Base-by-base conservation (phyloP, 2,329 filamentous ascomycete genomes). In the Aspergillus sojae region DNA sequence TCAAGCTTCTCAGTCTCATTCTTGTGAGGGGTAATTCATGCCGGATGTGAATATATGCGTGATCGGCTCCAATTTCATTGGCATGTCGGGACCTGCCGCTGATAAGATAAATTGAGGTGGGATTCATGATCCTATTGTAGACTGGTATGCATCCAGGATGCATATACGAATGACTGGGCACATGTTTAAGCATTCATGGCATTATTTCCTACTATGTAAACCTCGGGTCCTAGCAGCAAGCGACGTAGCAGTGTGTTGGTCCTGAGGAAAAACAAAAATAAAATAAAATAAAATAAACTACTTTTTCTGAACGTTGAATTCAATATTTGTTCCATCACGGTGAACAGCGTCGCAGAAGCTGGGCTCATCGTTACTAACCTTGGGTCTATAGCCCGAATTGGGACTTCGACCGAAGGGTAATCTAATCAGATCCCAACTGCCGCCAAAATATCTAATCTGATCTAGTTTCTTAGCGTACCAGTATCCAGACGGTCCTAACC, bases 351-450 rank as follows among this genome's bases (percentile, higher is more conserved):
- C 39, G 39, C 19, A 41, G 9, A n/a, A 41, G 19, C 12, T 12
- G 34, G 16, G 34, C 14, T 16, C 14, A 36, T 16, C 5, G 14
- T 36, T 36, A 14, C 34, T 16, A 7, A 36, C 41, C 19, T 43
- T 43, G 19, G 19, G 32, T 39, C 32, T 30, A 26, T 23, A 57
- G 39, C 16, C 39, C 39, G 39, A n/a, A 28, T 10, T 21, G 10
- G 21, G n/a, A 28, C 1, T 14, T 26, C 32, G 28, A n/a, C 39
- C 39, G 39, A n/a, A 30, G 36, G 34, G 28, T 11, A 36, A 62
- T 62, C 61, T 69, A 69, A 69, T 69, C 67, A 62, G 68, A 69
- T 69, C 62, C 62, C 26, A 19, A 19, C 28, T 54, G 12, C 28
- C 16, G 6, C 19, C 32, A 58, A 4, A 23, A 32, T 32, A 62